Percentiles rank a stretch among this genome's conserved stretches.
These are phyloP conservation scores for Tuber aestivum DNA, from an alignment of 495 filamentous ascomycete genomes.

Conservation along the genomic window DNA sequence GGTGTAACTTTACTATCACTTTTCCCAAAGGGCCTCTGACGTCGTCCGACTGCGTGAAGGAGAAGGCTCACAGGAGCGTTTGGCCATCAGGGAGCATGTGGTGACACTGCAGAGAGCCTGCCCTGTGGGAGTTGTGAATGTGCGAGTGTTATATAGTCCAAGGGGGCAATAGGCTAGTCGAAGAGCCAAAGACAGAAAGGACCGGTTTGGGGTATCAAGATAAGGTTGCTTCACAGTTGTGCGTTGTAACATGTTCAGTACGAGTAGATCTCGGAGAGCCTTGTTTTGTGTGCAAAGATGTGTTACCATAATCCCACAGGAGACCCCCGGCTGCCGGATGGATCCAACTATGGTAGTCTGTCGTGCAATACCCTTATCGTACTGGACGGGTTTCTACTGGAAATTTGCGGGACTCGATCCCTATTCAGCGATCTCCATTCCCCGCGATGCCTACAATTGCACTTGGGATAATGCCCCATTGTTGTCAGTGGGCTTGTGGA, in stretches of 20 bases:
- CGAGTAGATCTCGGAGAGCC: not conserved
- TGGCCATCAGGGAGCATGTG: not conserved
- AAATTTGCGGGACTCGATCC: not conserved
- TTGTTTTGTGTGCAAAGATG: not conserved
- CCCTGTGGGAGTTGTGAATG: not conserved
- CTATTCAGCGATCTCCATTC: not conserved
- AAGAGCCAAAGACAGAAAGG: not conserved
- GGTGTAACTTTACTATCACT: not conserved
- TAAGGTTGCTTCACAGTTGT: not conserved
- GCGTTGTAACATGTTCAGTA: not conserved
- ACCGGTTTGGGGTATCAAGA: not conserved
- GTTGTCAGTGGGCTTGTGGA: not conserved
- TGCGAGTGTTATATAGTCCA: not conserved
- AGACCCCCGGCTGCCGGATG: not conserved
- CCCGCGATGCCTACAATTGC: not conserved
- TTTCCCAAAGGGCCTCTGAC: not conserved
- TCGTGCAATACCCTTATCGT: not conserved
- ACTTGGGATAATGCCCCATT: not conserved
- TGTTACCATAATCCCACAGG: not conserved
- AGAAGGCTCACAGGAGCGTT: not conserved
- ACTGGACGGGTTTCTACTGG: not conserved
- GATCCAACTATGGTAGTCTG: not conserved
- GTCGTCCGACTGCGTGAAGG: not conserved
- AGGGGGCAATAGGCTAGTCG: not conserved
- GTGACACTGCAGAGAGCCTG: not conserved